These are phyloP conservation scores for Sphagnum contortum DNA, from an alignment of 225 moss, liverwort and hornwort genomes.

Conservation along the genomic window DNA sequence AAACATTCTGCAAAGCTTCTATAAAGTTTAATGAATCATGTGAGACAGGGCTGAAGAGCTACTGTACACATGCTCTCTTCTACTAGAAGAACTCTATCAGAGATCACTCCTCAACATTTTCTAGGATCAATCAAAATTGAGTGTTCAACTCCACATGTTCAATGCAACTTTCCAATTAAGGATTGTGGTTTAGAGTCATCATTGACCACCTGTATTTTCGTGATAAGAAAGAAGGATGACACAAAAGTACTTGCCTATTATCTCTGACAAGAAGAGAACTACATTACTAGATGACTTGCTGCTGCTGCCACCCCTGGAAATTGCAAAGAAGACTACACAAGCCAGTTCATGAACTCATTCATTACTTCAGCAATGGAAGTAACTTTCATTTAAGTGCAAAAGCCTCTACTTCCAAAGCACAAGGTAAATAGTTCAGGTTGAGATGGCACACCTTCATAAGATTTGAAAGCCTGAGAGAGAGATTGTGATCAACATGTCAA, in stretches of 20 bases:
- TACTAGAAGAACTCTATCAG: no score
- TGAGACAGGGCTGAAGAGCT: no score
- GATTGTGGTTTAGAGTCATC: not conserved
- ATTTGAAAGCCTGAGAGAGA: slow-evolving; percentile 56
- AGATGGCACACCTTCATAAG: slow-evolving; percentile 46
- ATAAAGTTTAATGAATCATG: no score
- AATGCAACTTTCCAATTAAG: no score
- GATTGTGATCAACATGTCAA: slow-evolving; percentile 50
- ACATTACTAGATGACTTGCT: slow-evolving; percentile 52
- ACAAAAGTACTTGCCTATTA: slow-evolving; percentile 67
- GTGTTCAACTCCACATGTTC: no score
- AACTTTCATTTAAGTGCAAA: not conserved
- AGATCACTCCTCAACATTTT: no score
- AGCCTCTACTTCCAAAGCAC: slow-evolving; percentile 1
- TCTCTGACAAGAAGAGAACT: slow-evolving; percentile 52
- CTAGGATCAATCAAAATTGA: no score
- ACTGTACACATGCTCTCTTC: no score
- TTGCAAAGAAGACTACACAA: slow-evolving; percentile 53
- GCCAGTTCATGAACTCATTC: no score
- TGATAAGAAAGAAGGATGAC: slow-evolving; percentile 52
- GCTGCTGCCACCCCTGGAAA: slow-evolving; percentile 31
- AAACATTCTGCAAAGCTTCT: no score
- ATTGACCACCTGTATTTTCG: slow-evolving; percentile 47
- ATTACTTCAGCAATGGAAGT: no score
- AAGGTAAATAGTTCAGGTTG: not conserved